phyloP scores from a whole-genome alignment of 352 stramenopile genomes.

The Pythium phragmiticola region DNA sequence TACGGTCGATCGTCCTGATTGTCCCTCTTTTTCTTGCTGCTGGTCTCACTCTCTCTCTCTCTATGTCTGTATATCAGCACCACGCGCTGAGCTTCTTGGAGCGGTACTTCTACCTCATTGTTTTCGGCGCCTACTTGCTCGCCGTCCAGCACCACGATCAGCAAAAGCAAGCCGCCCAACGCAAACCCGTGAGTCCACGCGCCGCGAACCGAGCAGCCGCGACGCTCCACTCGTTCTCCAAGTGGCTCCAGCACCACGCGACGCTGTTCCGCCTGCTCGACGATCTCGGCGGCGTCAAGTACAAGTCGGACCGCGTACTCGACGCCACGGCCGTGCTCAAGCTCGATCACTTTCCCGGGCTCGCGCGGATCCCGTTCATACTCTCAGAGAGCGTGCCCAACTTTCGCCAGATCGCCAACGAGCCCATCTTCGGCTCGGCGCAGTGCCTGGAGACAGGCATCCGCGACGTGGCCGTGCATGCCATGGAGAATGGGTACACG shows the following conservation, averaged over 20 bases:
- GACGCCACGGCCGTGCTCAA: conserved; percentile 77
- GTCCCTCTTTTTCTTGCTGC: no score
- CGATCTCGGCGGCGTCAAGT: conserved; percentile 73
- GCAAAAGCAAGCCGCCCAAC: conserved; percentile 10
- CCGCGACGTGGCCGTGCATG: conserved; percentile 54
- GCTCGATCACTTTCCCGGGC: conserved; percentile 88
- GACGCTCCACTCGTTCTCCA: conserved; percentile 62
- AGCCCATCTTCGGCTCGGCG: conserved; percentile 85
- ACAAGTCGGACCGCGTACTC: conserved; percentile 83
- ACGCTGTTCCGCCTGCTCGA: conserved; percentile 76
- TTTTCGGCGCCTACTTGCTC: conserved; percentile 85
- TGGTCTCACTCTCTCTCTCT: neutral
- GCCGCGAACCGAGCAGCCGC: conserved; percentile 14
- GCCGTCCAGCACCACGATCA: conserved; percentile 18
- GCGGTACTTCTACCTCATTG: conserved; percentile 88
- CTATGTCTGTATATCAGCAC: conserved; percentile 34
- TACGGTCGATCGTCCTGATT: conserved; percentile 17
- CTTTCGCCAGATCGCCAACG: conserved; percentile 74
- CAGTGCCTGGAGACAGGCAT: conserved; percentile 80
- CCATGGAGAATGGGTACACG: conserved; percentile 49
- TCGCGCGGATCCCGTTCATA: conserved; percentile 59
- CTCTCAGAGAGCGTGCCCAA: conserved; percentile 80
- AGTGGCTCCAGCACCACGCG: conserved; percentile 73
- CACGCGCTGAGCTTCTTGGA: conserved; percentile 85
- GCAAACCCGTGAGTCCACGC: conserved; percentile 23